Base-by-base conservation (phyloP, 2,329 filamentous ascomycete genomes). In the Paracoccidioides lutzii region DNA sequence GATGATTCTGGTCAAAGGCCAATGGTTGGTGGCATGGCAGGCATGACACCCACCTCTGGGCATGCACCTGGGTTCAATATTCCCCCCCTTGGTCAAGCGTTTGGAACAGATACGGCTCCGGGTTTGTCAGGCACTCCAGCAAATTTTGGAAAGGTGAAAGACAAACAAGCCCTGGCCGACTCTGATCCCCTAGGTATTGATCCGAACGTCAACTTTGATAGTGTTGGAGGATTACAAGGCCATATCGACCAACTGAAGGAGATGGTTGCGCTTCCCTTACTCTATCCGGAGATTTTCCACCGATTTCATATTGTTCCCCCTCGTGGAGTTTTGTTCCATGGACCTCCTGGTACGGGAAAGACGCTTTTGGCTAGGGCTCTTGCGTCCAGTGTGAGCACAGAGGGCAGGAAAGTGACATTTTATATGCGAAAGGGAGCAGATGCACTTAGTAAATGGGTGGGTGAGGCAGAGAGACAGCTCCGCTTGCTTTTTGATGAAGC, bases 371-470 rank as follows among this genome's bases (percentile, higher is more conserved):
- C 94, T 53, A 83, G 93, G 65, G 93, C 93, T 44, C 77, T 98
- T 49, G 90, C 94, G 52, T 94, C 93, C 55, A 94, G 88, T 59
- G 86, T 95, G 57, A 90, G 89, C 60, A 83, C 87, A 10, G 87
- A 91, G 52, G 91, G 91, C 28, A 85, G 86, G 62, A 97, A 97
- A 69, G 93, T 98, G 60, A 97, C 90, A 0, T 98, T 98, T 65
- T 98, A 97, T 72, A 98, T 98, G 93, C 86, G 93, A 58, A 98
- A 98, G 72, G 94, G 93, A 67, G 94, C 93, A 30, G 93, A 98
- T 78, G 90, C 90, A 14, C 76, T 98, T 59, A 96, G 90, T 71
- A 98, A 98, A 73, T 98, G 93, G 93, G 93, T 98, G 53, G 93
- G 93, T 67, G 93, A 98, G 72, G 93, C 94, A 8, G 93, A 98